A percentile compares a stretch with the other conserved stretches of the same genome.
These are phyloP conservation scores for Zasmidium cellare DNA, from an alignment of 2,329 filamentous ascomycete species.

Conservation along the genomic window DNA sequence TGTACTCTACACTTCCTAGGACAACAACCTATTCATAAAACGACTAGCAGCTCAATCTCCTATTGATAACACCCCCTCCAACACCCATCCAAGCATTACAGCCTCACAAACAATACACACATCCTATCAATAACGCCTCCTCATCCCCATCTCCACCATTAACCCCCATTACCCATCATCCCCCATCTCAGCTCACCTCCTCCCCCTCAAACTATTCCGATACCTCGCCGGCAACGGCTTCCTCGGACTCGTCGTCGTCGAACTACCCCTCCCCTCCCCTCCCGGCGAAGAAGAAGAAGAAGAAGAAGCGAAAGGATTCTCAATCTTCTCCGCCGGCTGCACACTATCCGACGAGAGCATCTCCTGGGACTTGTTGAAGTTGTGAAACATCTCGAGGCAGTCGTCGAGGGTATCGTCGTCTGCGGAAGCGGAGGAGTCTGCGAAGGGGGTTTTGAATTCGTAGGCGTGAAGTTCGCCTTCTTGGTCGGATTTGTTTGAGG, in stretches of 20 bases:
- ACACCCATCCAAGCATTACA: background rate
- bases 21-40: background rate
- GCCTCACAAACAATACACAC: background rate
- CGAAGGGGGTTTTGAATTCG: background rate
- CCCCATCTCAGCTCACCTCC: background rate
- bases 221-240: constrained; percentile 2
- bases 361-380: constrained; percentile 2
- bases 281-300: constrained; percentile 1
- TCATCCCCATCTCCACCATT: too few relatives aligned
- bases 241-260: background rate
- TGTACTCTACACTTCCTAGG: background rate
- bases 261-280: background rate
- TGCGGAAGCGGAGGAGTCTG: background rate
- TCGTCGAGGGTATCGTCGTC: constrained; percentile 1
- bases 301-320: constrained; percentile 1
- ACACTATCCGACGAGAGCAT: background rate
- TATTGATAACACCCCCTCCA: background rate
- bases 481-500: background rate
- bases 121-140: background rate
- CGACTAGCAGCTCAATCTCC: background rate
- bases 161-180: too few relatives aligned
- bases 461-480: background rate
- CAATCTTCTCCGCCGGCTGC: background rate
- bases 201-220: background rate
- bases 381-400: constrained; percentile 5